phyloP scores from a whole-genome alignment of 1,139 yeast species.

The Casaregolazyma suthepensis region DNA sequence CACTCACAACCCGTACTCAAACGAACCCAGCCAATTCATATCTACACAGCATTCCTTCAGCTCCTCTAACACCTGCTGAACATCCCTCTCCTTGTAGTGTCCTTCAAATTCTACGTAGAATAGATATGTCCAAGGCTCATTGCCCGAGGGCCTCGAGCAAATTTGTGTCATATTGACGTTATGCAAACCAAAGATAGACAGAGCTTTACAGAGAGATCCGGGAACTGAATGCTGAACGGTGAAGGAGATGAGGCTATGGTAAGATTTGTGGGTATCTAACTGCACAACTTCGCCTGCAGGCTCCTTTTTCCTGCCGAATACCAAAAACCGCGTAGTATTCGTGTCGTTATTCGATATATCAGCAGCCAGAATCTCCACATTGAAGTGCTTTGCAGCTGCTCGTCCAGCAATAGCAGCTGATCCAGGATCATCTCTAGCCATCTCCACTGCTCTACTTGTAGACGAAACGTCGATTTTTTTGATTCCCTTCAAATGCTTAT shows the following conservation, averaged over 20 bases:
- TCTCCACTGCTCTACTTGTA: conserved; percentile 78
- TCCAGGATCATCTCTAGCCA: conserved; percentile 38
- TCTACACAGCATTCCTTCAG: conserved; percentile 17
- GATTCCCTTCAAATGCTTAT: conserved; percentile 27
- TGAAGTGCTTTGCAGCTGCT: conserved; percentile 60
- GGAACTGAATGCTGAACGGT: conserved; percentile 62
- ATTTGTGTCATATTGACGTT: conserved; percentile 66
- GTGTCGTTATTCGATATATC: conserved; percentile 62
- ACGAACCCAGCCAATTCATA: conserved; percentile 19
- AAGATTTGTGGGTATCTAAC: conserved; percentile 7
- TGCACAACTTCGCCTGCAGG: background rate
- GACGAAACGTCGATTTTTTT: conserved; percentile 57
- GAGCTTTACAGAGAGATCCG: conserved; percentile 67
- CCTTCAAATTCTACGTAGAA: conserved; percentile 66
- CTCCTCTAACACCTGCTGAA: conserved; percentile 17
- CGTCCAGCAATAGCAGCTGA: conserved; percentile 54
- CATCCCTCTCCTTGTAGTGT: conserved; percentile 19
- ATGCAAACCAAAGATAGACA: conserved; percentile 51
- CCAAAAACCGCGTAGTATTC: conserved; percentile 81
- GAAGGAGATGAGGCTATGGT: conserved; percentile 56
- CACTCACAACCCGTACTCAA: conserved; percentile 6
- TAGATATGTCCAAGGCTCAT: conserved; percentile 73
- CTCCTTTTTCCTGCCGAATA: conserved; percentile 40
- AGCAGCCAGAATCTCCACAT: conserved; percentile 48
- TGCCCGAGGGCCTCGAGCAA: conserved; percentile 58